A percentile compares a stretch with the other conserved stretches of the same genome.
Evolutionary conservation across 2,329 filamentous ascomycete species (phyloP).

Genomic region (Hypocrella siamensis): DNA sequence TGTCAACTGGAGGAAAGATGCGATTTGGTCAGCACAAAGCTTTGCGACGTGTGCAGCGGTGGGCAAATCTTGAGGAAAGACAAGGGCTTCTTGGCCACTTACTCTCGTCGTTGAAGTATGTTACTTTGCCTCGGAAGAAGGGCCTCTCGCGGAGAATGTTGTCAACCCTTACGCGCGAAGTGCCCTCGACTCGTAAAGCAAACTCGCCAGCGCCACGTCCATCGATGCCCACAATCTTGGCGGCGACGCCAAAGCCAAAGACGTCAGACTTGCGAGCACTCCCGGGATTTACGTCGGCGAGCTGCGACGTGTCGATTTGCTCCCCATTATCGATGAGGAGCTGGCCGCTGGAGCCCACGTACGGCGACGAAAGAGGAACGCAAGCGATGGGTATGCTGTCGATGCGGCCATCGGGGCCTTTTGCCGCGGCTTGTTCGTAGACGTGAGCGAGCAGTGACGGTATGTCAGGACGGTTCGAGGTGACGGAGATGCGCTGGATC

Average conservation of each 20-base stretch:
- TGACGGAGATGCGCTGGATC: conserved; percentile 69
- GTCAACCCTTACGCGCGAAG: conserved; percentile 60
- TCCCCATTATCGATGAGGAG: conserved; percentile 53
- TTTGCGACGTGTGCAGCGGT: not conserved
- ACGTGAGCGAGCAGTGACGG: conserved; percentile 74
- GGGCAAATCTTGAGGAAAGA: not conserved
- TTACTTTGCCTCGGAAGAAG: conserved; percentile 73
- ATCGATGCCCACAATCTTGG: conserved; percentile 64
- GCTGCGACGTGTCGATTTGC: conserved; percentile 25
- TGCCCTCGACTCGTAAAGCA: conserved; percentile 72
- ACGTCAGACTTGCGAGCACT: conserved; percentile 55
- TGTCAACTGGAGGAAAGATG: conserved; percentile 9
- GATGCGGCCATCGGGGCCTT: conserved; percentile 46
- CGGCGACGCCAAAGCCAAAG: conserved; percentile 69
- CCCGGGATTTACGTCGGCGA: conserved; percentile 37
- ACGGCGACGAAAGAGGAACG: conserved; percentile 66
- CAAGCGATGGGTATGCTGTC: conserved; percentile 68
- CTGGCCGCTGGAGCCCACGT: conserved; percentile 60
- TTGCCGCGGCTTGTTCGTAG: conserved; percentile 59
- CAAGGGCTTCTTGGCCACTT: conserved; percentile 11
- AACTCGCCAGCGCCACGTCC: conserved; percentile 62
- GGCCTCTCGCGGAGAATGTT: conserved; percentile 53
- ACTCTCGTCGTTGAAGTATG: conserved; percentile 55
- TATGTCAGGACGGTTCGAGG: conserved; percentile 68
- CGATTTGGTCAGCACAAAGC: not conserved